Percentiles rank a stretch among this genome's conserved stretches.
Evolutionary conservation across 176 grass and related monocot genomes (phyloP).

Genomic region (Cenchrus americanus): DNA sequence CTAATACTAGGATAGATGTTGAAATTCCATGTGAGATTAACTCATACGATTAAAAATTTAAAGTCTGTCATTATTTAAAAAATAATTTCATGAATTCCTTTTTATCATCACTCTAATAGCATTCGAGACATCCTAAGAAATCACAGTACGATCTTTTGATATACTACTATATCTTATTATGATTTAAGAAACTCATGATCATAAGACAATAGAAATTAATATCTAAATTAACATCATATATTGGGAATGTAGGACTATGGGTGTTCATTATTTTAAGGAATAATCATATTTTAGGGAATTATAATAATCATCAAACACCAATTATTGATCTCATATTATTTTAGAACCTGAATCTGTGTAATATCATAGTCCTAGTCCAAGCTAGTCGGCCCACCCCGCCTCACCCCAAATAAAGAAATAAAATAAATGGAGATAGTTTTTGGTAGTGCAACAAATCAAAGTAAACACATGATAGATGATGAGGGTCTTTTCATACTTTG

Average conservation of each 20-base stretch:
- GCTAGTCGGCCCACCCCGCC: neutral
- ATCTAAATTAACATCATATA: neutral
- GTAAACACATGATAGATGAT: neutral
- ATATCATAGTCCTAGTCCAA: neutral
- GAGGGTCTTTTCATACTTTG: neutral
- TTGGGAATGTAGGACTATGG: neutral
- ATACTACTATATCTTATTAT: neutral
- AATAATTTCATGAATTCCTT: neutral
- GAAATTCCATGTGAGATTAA: neutral
- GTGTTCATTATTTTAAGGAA: neutral
- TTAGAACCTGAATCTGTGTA: neutral
- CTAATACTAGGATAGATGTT: neutral
- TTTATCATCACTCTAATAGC: neutral
- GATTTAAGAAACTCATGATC: neutral
- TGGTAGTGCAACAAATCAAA: neutral
- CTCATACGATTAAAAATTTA: neutral
- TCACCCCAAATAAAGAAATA: too few relatives aligned
- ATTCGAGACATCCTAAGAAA: neutral
- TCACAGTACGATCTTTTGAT: too few relatives aligned
- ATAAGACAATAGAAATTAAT: neutral
- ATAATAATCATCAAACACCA: too few relatives aligned
- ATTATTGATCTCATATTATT: too few relatives aligned
- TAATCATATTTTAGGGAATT: too few relatives aligned
- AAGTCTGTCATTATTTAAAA: neutral
- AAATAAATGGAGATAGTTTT: too few relatives aligned